A percentile compares a stretch with the other conserved stretches of the same genome.
Evolutionary conservation across 345 rosid species (phyloP).

Genomic region (Aquilaria yunnanensis): DNA sequence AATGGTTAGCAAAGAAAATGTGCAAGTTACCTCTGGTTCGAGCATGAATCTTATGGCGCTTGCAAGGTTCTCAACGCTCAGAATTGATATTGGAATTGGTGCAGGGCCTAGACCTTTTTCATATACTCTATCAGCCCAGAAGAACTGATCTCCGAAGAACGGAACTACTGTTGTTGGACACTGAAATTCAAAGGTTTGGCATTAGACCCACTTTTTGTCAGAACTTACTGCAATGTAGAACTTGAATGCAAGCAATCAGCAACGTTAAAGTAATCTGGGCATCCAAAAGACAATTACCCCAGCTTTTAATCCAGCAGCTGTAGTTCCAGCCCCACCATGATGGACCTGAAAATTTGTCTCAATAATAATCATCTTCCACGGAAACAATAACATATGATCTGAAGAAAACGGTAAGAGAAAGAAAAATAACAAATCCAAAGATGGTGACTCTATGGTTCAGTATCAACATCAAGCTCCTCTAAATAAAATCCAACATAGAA

Average conservation of each 20-base stretch:
- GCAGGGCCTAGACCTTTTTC: constrained; percentile 73
- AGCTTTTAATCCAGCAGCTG: constrained; percentile 91
- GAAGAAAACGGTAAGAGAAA: background rate
- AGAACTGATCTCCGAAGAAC: constrained; percentile 97
- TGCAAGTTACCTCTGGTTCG: constrained; percentile 68
- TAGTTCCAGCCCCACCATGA: constrained; percentile 99
- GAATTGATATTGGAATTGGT: constrained; percentile 80
- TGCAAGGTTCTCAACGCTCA: constrained; percentile 72
- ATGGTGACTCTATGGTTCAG: background rate
- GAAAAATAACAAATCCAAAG: background rate
- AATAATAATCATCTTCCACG: constrained; percentile 1
- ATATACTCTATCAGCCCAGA: constrained; percentile 87
- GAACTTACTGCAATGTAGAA: too few relatives aligned
- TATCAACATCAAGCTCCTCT: background rate
- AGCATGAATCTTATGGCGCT: constrained; percentile 81
- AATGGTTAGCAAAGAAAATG: constrained; percentile 2
- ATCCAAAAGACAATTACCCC: constrained; percentile 50
- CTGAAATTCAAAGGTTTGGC: constrained; percentile 32
- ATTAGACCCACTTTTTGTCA: constrained; percentile 1
- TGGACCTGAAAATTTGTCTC: constrained; percentile 57
- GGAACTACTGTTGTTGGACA: constrained; percentile 97
- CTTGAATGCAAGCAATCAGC: background rate
- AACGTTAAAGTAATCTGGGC: background rate
- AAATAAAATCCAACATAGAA: background rate
- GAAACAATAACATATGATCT: constrained; percentile 6